A percentile compares a stretch with the other conserved stretches of the same genome.
phyloP scores from a whole-genome alignment of 2,329 filamentous ascomycete genomes.

The Xylariaceae sp. region DNA sequence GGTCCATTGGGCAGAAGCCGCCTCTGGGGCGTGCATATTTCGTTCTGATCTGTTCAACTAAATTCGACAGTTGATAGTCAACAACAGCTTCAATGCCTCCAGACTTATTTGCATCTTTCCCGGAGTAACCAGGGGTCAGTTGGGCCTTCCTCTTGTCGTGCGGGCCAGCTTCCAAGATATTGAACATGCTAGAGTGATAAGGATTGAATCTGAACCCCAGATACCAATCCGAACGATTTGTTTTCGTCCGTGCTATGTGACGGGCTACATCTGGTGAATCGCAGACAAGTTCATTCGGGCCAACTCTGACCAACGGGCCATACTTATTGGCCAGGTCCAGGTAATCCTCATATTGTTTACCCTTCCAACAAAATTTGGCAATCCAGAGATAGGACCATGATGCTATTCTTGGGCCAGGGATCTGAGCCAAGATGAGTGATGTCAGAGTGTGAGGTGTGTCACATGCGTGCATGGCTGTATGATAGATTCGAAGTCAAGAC shows the following conservation, averaged over 20 bases:
- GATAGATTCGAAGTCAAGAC: no score
- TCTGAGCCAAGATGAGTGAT: no score
- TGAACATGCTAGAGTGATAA: slow-evolving; percentile 17
- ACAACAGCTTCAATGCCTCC: slow-evolving; percentile 17
- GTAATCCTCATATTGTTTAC: slow-evolving; percentile 22
- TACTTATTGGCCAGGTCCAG: slow-evolving; percentile 20
- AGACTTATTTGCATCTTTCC: slow-evolving; percentile 20
- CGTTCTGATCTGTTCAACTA: slow-evolving; percentile 14
- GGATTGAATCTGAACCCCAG: slow-evolving; percentile 16
- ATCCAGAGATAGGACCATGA: slow-evolving; percentile 35
- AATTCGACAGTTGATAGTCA: slow-evolving; percentile 17
- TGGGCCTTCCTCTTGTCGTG: slow-evolving; percentile 21
- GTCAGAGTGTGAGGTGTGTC: no score
- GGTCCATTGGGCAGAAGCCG: slow-evolving; percentile 13
- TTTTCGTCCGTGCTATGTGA: slow-evolving; percentile 14
- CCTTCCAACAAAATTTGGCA: slow-evolving; percentile 17
- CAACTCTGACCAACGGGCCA: slow-evolving; percentile 32
- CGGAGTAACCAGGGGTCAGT: slow-evolving; percentile 17
- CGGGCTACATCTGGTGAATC: slow-evolving; percentile 22
- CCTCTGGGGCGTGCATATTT: slow-evolving; percentile 13
- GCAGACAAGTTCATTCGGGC: slow-evolving; percentile 35
- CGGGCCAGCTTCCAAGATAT: slow-evolving; percentile 9
- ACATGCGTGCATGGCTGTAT: no score
- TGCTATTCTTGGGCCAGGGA: slow-evolving; percentile 22
- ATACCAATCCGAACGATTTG: slow-evolving; percentile 17